Base-by-base conservation (phyloP, 192 early-diverging fungal genomes). In the Umbelopsis sp. region DNA sequence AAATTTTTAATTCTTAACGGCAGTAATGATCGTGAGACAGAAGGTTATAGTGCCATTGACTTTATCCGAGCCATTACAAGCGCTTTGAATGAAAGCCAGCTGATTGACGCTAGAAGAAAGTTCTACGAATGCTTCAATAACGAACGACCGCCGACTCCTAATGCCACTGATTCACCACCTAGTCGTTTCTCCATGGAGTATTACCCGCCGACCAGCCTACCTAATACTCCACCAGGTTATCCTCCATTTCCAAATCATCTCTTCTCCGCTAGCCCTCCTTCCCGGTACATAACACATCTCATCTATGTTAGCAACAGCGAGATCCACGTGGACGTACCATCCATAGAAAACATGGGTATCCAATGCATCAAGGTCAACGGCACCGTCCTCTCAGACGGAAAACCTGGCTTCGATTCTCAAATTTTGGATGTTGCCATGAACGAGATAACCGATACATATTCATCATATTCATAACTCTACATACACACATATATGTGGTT, bases 1-100 rank as follows among this genome's bases (percentile, higher is more conserved):
- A 93, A 93, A 69, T 79, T 93, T 47, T 80, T 92, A 34, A 77
- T 93, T 44, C 71, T 93, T 21, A 92, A 92, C 62, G 90, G 91
- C 1, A 84, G 87, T 16, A 83, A 83, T 72, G 92, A 93, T 50
- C 82, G 91, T 17, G 90, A 91, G 71, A 91, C 90, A 14, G 75
- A 81, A 4, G 87, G 85, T 10, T 93, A 90, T 62, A 91, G 85
- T 9, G 92, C 91, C 0, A 11, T 90, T 34, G 92, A 93, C 68
- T 93, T 93, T 74, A 84, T 92, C 8, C 78, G 81, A 41, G 85
- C 88, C 29, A 80, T 93, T 45, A 85, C 85, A 1, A 82, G 86
- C 66, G 90, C 89, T 1, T 77, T 92, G 38, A 93, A 92, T 73
- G 68, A 76, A 47, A 77, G 75, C 14, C 71, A 74, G 31, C 36